Conservation (phyloP, 2,329 filamentous ascomycete species). For the Xylogone sp. region DNA sequence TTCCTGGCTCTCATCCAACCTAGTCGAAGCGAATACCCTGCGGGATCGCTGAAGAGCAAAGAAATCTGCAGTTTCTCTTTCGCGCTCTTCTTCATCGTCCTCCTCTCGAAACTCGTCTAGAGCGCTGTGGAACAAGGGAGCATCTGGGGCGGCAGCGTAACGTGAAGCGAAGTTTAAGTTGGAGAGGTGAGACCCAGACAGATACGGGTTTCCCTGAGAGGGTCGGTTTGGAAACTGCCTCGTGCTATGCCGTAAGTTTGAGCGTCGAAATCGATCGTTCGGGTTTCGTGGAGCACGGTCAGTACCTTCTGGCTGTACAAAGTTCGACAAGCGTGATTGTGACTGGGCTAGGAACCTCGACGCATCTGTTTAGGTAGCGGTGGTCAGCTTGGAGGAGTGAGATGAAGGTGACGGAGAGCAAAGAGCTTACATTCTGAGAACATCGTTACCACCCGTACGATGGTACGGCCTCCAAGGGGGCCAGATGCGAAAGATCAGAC, state of each 20-base stretch:
- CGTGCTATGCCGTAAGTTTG: slow-evolving; percentile 18
- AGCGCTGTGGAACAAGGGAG: slow-evolving; percentile 91
- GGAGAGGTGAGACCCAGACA: slow-evolving; percentile 66
- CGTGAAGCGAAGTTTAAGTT: slow-evolving; percentile 79
- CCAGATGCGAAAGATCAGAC: neutral
- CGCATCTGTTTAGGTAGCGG: slow-evolving; percentile 63
- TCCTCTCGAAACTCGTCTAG: slow-evolving; percentile 89
- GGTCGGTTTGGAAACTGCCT: slow-evolving; percentile 22
- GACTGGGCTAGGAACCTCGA: slow-evolving; percentile 96
- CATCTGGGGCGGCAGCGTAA: slow-evolving; percentile 67
- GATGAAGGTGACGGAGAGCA: neutral
- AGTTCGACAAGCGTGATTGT: slow-evolving; percentile 79
- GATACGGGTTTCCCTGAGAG: slow-evolving; percentile 70
- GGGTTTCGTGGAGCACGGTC: slow-evolving; percentile 32
- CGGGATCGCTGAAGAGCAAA: slow-evolving; percentile 88
- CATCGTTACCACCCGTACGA: slow-evolving; percentile 18
- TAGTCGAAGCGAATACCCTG: slow-evolving; percentile 79
- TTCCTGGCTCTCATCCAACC: slow-evolving; percentile 81
- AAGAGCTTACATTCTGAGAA: slow-evolving; percentile 30
- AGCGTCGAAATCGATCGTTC: slow-evolving; percentile 24
- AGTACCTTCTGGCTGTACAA: slow-evolving; percentile 56
- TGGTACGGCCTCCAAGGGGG: neutral
- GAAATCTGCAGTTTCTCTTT: slow-evolving; percentile 88
- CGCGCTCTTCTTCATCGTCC: slow-evolving; percentile 87
- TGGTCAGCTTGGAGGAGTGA: slow-evolving; percentile 11